Evolutionary conservation across 176 grass and related monocot species (phyloP).

Genomic region (Carex littledalei): DNA sequence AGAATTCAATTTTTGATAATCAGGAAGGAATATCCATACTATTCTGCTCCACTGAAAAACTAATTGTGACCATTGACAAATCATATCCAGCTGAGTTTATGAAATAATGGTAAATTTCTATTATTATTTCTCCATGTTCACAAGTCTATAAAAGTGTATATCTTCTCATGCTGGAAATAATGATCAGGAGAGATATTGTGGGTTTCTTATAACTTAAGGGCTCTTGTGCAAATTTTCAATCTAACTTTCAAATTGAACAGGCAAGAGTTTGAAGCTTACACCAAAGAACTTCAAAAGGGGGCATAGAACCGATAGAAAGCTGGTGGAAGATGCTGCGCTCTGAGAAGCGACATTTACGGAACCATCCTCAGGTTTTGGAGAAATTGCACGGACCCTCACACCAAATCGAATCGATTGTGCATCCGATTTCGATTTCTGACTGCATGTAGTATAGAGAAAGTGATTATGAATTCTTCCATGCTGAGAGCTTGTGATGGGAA

Average conservation of each 20-base stretch:
- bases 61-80: neutral
- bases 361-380: conserved; percentile 26
- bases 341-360: conserved; percentile 15
- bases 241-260: neutral
- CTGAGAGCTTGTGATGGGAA: conserved; percentile 5
- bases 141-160: neutral
- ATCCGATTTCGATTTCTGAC: neutral
- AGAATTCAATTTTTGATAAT: neutral
- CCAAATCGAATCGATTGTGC: neutral
- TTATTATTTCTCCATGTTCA: neutral
- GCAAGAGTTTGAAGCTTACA: conserved; percentile 30
- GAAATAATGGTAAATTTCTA: neutral
- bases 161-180: neutral
- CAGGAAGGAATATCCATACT: neutral
- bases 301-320: conserved; percentile 69
- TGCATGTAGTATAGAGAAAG: neutral
- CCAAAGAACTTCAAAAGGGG: conserved; percentile 81
- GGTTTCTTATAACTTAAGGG: neutral
- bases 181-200: neutral
- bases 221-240: neutral
- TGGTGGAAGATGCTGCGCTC: conserved; percentile 18
- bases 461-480: neutral
- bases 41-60: neutral
- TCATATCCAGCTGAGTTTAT: too few species aligned
- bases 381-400: conserved; percentile 8